Evolutionary conservation across 78 protist species (phyloP), one percentile per base, ranked within the genome.

Genomic region (Dictyostelium firmibasis): DNA sequence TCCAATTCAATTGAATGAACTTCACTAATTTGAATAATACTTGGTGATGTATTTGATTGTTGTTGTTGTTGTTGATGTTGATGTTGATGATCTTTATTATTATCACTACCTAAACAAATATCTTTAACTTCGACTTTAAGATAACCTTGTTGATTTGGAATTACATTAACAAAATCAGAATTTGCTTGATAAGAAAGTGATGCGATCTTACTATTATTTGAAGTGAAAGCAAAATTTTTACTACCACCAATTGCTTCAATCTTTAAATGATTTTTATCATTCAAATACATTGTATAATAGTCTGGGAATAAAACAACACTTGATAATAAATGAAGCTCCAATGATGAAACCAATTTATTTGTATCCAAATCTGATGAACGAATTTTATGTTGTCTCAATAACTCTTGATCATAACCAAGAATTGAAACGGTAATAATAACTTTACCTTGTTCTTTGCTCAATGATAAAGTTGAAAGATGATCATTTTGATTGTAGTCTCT

Each of bases 201-300:
- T 14, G 94, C 94, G 20, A 89, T 64, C 57, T 81, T 89, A 16
- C 81, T 38, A 23, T 64, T 81, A 78, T 89, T 89, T 35, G 83
- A 60, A 7, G 74, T 33, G 62, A 89, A 81, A 70, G 29, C 31
- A 57, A 89, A 89, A 27, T 47, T 78, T 38, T 84, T 76, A 69
- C 94, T 89, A 33, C 94, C 94, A n/a, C 94, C 94, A 41, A 89
- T 27, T 2, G 87, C 94, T 60, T 78, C 76, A 20, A 89, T 83
- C 38, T 74, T 33, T 16, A 89, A n/a, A 35, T 25, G 43, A 70
- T 89, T 89, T 64, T 70, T 78, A 10, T 89, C 87, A 50, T 13
- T 44, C 5, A 89, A 36, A 53, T 64, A 89, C 62, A 89, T 25
- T 27, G 82, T 69, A n/a, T 41, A 31, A 3, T 14, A 7, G 2